A percentile compares a stretch with the other conserved stretches of the same genome.
Evolutionary conservation across 306 rosid species (phyloP).

Genomic region (Clitoria ternatea): DNA sequence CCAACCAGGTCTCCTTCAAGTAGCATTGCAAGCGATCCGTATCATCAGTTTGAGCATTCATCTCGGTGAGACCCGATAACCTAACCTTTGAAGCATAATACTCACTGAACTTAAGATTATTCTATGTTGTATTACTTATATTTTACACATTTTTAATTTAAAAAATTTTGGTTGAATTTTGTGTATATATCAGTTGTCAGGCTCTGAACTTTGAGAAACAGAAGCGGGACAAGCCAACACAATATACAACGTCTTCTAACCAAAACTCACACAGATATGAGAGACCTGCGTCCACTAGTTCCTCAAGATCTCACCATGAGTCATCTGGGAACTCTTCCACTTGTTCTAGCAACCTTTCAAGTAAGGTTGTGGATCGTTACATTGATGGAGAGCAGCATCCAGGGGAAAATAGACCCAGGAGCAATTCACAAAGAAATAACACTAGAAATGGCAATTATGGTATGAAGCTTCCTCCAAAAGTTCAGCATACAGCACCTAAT

Average conservation of each 20-base stretch:
- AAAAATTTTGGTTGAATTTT: slow-evolving; percentile 20
- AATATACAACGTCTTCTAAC: slow-evolving; percentile 34
- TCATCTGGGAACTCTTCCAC: slow-evolving; percentile 78
- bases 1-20: slow-evolving; percentile 72
- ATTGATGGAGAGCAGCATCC: slow-evolving; percentile 90
- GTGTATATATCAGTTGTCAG: slow-evolving; percentile 40
- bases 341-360: slow-evolving; percentile 62
- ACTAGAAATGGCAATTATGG: slow-evolving; percentile 45
- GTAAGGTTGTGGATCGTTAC: slow-evolving; percentile 71
- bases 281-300: slow-evolving; percentile 50
- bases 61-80: slow-evolving; percentile 54
- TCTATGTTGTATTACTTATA: background rate
- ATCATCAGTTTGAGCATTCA: slow-evolving; percentile 54
- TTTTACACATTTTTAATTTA: background rate
- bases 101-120: slow-evolving; percentile 11
- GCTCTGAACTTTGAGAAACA: slow-evolving; percentile 54
- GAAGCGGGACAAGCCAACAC: slow-evolving; percentile 40
- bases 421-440: slow-evolving; percentile 39
- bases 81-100: slow-evolving; percentile 9
- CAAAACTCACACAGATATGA: slow-evolving; percentile 37
- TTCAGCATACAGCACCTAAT: slow-evolving; percentile 58
- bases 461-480: slow-evolving; percentile 70
- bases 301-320: slow-evolving; percentile 55
- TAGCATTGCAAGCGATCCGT: slow-evolving; percentile 39
- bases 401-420: slow-evolving; percentile 42